Percentiles rank a stretch among this genome's conserved stretches.
These are phyloP conservation scores for Venturia nashicola DNA, from an alignment of 2,329 filamentous ascomycete species.

Conservation along the genomic window DNA sequence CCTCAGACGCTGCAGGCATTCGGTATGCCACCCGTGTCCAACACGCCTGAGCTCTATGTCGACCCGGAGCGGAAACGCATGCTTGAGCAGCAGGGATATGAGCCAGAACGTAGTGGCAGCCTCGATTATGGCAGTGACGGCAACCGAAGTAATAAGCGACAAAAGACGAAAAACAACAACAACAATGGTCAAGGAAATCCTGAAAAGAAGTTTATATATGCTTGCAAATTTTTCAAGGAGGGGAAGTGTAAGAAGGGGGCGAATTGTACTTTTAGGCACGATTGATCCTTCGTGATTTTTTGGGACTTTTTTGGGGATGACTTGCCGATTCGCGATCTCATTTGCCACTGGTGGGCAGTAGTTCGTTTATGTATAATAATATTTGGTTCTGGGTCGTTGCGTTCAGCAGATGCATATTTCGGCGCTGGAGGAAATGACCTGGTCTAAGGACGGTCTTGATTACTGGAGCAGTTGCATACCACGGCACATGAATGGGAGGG, in stretches of 20 bases:
- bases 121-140: not conserved
- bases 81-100: slow-evolving; percentile 13
- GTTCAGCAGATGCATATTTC: not conserved
- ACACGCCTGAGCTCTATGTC: slow-evolving; percentile 14
- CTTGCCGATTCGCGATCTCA: not conserved
- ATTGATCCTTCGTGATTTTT: slow-evolving; percentile 18
- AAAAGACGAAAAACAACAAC: slow-evolving; percentile 10
- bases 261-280: slow-evolving; percentile 62
- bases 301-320: not conserved
- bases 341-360: not conserved
- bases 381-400: not conserved
- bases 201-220: slow-evolving; percentile 26
- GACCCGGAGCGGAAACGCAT: slow-evolving; percentile 24
- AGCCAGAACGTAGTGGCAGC: not conserved
- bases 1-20: not conserved
- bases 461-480: not conserved
- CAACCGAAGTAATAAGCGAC: slow-evolving; percentile 13
- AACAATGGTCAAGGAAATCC: slow-evolving; percentile 19
- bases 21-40: not conserved
- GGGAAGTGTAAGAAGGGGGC: slow-evolving; percentile 63
- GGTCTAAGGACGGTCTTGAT: not conserved
- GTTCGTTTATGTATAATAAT: not conserved
- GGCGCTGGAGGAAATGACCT: not conserved
- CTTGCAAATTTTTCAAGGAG: slow-evolving; percentile 58
- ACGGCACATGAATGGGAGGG: not conserved